Base-by-base conservation (phyloP, 331 rosid species). In the Acacia concinna region DNA sequence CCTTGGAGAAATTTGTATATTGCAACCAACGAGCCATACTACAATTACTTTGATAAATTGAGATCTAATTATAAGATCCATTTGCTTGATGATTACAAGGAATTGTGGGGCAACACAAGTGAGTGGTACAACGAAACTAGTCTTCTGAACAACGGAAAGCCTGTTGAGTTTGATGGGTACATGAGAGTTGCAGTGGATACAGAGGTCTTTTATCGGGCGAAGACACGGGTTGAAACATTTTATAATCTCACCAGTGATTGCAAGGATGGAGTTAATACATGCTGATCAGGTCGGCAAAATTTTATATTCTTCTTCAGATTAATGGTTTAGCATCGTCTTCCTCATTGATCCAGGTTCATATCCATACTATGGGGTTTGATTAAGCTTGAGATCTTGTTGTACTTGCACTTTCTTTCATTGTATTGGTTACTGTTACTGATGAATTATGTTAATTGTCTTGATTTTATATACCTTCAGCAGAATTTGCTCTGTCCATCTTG, bases 111-210 rank as follows among this genome's bases (percentile, higher is more conserved):
- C 43, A 88, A 86, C 77, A 73, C 91, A 1, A 96, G 98, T 43
- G 99, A 96, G 82, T 96, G 99, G 99, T 90, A 85, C 88, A 93
- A 93, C 44, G 99, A 93, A 84, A 93, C 97, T 0, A 83, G 17
- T 6, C 73, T 79, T 71, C 81, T 96, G 78, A 96, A 93, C 85
- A 81, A 91, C 25, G 97, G 97, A 70, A 84, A 71, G 31, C 94
- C 93, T 4, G 97, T 96, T 47, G 97, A 96, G 86, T 96, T 96
- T 85, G 99, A 96, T 82, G 99, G 97, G 69, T 93, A 91, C 90
- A 96, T 96, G 99, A 96, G 98, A 87, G 99, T 86, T 62, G 99
- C 94, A 2, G 98, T 96, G 77, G 99, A 96, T 81, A 96, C 99
- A 0, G 99, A 96, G 82, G 97, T 96, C 57, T 88, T 96, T 82